Conservation (phyloP, 352 stramenopile species). For the Elongisporangium prolatum region DNA sequence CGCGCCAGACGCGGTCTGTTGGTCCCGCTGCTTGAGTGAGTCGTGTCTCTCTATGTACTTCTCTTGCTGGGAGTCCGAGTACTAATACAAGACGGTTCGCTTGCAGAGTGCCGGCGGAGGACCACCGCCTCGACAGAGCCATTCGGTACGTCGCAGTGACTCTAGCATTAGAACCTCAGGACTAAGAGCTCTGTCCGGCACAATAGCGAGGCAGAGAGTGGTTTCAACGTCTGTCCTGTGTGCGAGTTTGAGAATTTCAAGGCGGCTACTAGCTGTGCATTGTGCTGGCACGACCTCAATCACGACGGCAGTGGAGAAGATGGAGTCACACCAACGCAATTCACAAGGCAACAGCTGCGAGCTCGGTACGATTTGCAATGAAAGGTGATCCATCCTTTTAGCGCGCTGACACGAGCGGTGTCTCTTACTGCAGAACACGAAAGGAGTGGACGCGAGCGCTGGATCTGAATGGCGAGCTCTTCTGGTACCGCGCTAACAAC, state of each 20-base stretch:
- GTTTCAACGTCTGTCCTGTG: conserved; percentile 33
- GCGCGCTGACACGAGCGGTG: background rate
- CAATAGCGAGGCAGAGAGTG: conserved; percentile 36
- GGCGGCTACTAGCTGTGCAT: conserved; percentile 31
- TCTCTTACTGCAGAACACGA: conserved; percentile 17
- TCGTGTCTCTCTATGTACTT: conserved; percentile 8
- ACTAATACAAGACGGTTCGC: background rate
- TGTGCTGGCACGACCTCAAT: conserved; percentile 37
- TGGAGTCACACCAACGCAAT: conserved; percentile 5
- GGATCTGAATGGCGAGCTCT: conserved; percentile 49
- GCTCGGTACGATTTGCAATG: no score
- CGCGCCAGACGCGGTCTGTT: conserved; percentile 42
- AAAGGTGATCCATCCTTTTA: background rate
- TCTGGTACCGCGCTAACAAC: conserved; percentile 38
- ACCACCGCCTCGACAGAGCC: conserved; percentile 47
- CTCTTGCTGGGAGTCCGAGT: background rate
- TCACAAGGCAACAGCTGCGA: conserved; percentile 27
- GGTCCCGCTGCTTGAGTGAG: conserved; percentile 51
- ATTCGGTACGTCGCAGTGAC: conserved; percentile 15
- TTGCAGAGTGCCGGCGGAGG: conserved; percentile 14
- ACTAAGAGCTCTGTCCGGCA: background rate
- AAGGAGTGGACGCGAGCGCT: conserved; percentile 56
- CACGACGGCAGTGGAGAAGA: background rate
- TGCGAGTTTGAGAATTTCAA: conserved; percentile 68
- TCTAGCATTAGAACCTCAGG: background rate